Evolutionary conservation across 805 yeast species (phyloP).

Genomic region (Suhomyces prunicola): DNA sequence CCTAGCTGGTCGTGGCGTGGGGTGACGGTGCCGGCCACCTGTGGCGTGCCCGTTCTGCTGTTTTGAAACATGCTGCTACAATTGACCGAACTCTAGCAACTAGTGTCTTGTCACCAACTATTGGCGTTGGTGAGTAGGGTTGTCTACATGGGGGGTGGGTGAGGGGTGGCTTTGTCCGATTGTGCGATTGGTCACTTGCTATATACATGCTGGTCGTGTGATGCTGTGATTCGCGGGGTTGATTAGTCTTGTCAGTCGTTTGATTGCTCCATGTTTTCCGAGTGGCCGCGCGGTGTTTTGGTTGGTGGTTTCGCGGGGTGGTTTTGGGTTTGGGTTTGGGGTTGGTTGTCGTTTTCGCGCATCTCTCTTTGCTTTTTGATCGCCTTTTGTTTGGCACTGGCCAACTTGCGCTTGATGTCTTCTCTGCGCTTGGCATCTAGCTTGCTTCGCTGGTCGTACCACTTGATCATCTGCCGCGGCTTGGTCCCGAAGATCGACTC

Average conservation of each 20-base stretch:
- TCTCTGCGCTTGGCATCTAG: constrained; percentile 27
- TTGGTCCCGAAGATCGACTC: constrained; percentile 49
- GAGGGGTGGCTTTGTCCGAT: background rate
- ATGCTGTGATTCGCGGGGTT: background rate
- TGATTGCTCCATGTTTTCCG: too few relatives aligned
- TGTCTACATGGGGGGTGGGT: background rate
- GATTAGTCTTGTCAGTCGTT: too few relatives aligned
- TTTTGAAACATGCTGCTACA: constrained; percentile 7
- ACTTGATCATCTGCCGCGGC: constrained; percentile 49
- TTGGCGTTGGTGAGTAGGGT: too few relatives aligned
- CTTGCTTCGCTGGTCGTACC: constrained; percentile 40
- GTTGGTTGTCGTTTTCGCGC: background rate
- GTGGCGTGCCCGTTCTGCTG: constrained; percentile 18
- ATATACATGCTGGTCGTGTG: background rate
- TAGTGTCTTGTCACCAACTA: too few relatives aligned
- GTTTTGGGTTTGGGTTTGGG: too few relatives aligned
- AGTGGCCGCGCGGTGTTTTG: background rate
- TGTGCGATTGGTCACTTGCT: background rate
- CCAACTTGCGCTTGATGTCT: constrained; percentile 36
- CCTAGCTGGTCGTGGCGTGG: constrained; percentile 18
- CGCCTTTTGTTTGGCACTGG: constrained; percentile 36
- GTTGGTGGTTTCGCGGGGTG: background rate
- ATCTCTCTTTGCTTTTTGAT: constrained; percentile 17
- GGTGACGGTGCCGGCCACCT: background rate
- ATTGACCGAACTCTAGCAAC: too few relatives aligned